These are phyloP conservation scores for Blastobotrys ciferrii DNA, from an alignment of 1,139 yeast genomes.

Conservation along the genomic window DNA sequence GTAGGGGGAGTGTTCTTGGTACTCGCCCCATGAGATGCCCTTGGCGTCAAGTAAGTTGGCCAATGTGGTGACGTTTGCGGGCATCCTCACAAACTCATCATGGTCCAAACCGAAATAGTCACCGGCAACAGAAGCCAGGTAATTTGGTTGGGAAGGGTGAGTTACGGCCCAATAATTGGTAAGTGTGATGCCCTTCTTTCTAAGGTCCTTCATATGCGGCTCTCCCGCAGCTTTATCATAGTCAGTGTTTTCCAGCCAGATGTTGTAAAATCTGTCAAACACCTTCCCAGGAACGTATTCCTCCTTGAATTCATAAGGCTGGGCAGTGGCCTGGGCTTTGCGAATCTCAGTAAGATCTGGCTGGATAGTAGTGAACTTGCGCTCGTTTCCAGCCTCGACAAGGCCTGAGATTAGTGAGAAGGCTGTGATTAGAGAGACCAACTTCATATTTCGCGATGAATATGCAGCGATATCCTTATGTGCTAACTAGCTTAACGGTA, in stretches of 20 bases:
- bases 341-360: constrained; percentile 41
- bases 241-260: constrained; percentile 52
- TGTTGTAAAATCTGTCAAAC: constrained; percentile 44
- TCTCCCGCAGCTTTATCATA: constrained; percentile 48
- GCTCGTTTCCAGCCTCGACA: constrained; percentile 31
- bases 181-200: constrained; percentile 44
- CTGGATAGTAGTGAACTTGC: constrained; percentile 37
- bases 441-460: constrained; percentile 4
- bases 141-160: constrained; percentile 54
- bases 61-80: constrained; percentile 45
- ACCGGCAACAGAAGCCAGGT: constrained; percentile 48
- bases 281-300: constrained; percentile 41
- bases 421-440: constrained; percentile 19
- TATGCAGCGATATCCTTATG: not conserved
- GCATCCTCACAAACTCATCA: constrained; percentile 45
- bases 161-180: constrained; percentile 50
- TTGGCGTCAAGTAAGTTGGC: constrained; percentile 46
- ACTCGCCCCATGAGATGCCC: constrained; percentile 50
- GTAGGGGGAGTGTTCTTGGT: constrained; percentile 50
- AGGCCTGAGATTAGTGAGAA: constrained; percentile 17
- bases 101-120: constrained; percentile 47
- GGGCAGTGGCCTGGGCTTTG: constrained; percentile 42
- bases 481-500: not conserved
- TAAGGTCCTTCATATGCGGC: constrained; percentile 42
- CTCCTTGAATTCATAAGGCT: constrained; percentile 35